Evolutionary conservation across 2,329 filamentous ascomycete genomes (phyloP).

Genomic region (Fusarium sp.): DNA sequence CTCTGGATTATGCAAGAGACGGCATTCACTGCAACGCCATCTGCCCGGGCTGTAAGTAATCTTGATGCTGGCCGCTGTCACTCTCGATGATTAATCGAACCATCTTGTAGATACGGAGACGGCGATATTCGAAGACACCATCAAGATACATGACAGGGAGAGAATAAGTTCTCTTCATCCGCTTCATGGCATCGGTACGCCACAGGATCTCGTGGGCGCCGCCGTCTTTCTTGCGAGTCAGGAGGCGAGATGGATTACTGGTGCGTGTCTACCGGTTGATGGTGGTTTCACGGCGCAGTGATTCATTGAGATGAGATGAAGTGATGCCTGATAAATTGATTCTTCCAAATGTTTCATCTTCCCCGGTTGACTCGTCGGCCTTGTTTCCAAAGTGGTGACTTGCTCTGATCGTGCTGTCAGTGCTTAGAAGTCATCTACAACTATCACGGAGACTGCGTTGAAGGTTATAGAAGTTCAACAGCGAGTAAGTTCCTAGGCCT

Average conservation of each 20-base stretch:
- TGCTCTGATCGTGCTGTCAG: no score
- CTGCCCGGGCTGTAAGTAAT: slow-evolving; percentile 58
- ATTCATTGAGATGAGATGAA: background rate
- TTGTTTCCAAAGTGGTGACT: no score
- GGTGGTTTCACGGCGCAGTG: slow-evolving; percentile 53
- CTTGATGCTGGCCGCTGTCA: background rate
- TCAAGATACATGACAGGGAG: slow-evolving; percentile 26
- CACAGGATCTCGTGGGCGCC: slow-evolving; percentile 47
- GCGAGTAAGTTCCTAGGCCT: no score
- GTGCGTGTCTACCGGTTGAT: slow-evolving; percentile 53
- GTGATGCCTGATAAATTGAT: background rate
- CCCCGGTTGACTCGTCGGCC: no score
- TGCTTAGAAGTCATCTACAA: no score
- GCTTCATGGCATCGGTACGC: slow-evolving; percentile 44
- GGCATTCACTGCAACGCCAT: slow-evolving; percentile 65
- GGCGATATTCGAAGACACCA: slow-evolving; percentile 44
- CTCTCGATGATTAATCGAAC: background rate
- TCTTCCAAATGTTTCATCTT: no score
- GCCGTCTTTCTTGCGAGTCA: slow-evolving; percentile 53
- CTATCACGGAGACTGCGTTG: no score
- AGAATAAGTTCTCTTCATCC: slow-evolving; percentile 39
- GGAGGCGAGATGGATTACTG: slow-evolving; percentile 57
- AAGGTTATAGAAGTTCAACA: no score
- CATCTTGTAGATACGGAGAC: slow-evolving; percentile 39
- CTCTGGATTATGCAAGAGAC: slow-evolving; percentile 60